These are phyloP conservation scores for Grifola frondosa DNA, from an alignment of 1,284 basidiomycete species.

Conservation along the genomic window DNA sequence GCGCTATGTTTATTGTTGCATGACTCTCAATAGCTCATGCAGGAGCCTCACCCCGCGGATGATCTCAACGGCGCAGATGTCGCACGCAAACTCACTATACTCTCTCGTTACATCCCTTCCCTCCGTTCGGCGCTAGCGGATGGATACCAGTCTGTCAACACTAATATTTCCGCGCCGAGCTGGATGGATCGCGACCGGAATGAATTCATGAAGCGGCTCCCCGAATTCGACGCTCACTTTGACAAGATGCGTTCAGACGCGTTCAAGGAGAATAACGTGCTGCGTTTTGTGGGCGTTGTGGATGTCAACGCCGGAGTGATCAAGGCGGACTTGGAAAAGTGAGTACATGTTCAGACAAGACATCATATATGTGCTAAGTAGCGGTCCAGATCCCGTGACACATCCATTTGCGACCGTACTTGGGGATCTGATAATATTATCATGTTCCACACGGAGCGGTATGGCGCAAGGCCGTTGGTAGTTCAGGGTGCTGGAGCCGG, in stretches of 20 bases:
- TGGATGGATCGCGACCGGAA: conserved; percentile 69
- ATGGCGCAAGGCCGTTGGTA: conserved; percentile 82
- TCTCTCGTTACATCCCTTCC: conserved; percentile 74
- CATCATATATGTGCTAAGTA: background rate
- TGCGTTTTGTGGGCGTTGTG: conserved; percentile 94
- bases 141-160: conserved; percentile 81
- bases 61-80: conserved; percentile 97
- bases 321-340: conserved; percentile 89
- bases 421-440: conserved; percentile 98
- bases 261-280: conserved; percentile 74
- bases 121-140: conserved; percentile 57
- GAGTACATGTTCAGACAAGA: conserved; percentile 19
- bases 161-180: conserved; percentile 83
- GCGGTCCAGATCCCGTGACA: conserved; percentile 62
- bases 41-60: conserved; percentile 97
- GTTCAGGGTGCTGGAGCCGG: conserved; percentile 96
- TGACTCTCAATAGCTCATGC: conserved; percentile 2
- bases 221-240: conserved; percentile 85
- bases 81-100: conserved; percentile 94
- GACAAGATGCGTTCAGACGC: conserved; percentile 78
- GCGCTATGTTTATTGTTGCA: background rate
- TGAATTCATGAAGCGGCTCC: conserved; percentile 80
- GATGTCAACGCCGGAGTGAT: conserved; percentile 76
- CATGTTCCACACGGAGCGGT: conserved; percentile 93
- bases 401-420: conserved; percentile 96